These are phyloP conservation scores for Xylaria arbuscula DNA, from an alignment of 2,329 filamentous ascomycete species.

Conservation along the genomic window DNA sequence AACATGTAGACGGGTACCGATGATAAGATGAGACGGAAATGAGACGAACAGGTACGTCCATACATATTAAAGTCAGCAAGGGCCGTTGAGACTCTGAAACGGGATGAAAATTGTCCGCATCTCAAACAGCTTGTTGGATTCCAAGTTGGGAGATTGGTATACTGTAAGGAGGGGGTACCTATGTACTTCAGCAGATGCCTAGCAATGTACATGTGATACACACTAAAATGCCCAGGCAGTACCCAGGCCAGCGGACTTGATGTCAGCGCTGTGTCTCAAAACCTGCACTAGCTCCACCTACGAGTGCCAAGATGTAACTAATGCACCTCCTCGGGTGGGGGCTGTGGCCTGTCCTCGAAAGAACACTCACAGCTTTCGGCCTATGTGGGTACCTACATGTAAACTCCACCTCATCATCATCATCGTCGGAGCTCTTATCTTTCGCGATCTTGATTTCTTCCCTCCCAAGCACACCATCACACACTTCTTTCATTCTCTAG, in stretches of 20 bases:
- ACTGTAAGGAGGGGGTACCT: neutral
- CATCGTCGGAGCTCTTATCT: slow-evolving; percentile 31
- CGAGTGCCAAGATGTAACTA: neutral
- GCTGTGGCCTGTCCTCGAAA: neutral
- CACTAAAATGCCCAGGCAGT: neutral
- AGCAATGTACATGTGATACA: neutral
- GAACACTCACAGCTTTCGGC: neutral
- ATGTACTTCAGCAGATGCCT: neutral
- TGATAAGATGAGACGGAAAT: slow-evolving; percentile 5
- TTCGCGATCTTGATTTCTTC: slow-evolving; percentile 25
- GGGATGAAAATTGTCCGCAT: slow-evolving; percentile 3
- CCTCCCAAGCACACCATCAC: slow-evolving; percentile 16
- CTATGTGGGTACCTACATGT: slow-evolving; percentile 16
- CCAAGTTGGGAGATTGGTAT: no score
- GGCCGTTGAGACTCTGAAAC: slow-evolving; percentile 28
- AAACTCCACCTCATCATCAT: slow-evolving; percentile 36
- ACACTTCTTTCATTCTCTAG: slow-evolving; percentile 12
- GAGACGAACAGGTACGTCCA: slow-evolving; percentile 5
- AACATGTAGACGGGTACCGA: neutral
- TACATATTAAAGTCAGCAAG: neutral
- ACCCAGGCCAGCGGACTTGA: neutral
- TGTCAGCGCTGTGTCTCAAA: slow-evolving; percentile 13
- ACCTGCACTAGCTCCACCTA: slow-evolving; percentile 13
- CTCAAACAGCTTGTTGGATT: slow-evolving; percentile 15
- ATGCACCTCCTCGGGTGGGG: slow-evolving; percentile 5